Conservation (phyloP, 1,139 yeast species). For the Debaryomycetaceae sp. region DNA sequence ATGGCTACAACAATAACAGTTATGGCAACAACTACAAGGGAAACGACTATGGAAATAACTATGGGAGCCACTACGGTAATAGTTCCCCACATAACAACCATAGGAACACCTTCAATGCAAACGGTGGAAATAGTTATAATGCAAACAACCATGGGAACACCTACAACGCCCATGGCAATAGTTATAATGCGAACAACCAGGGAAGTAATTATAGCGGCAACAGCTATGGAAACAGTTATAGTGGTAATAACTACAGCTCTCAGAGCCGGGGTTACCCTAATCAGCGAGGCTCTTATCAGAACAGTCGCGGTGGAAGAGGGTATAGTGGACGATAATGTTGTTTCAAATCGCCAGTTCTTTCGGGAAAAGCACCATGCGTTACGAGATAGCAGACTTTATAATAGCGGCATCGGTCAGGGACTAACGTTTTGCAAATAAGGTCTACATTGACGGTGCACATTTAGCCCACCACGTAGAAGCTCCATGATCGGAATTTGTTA, state of each 20-base stretch:
- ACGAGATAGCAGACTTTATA: not conserved
- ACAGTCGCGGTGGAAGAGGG: constrained; percentile 2
- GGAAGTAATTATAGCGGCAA: constrained; percentile 4
- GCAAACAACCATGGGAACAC: constrained; percentile 1
- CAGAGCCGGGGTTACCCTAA: constrained; percentile 1
- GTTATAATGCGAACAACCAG: constrained; percentile 3
- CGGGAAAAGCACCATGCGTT: not conserved
- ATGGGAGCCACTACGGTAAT: constrained; percentile 1
- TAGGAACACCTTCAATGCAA: not conserved
- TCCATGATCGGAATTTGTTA: not conserved
- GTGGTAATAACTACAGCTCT: constrained; percentile 3
- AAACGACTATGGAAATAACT: constrained; percentile 3
- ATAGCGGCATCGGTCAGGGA: too few species aligned
- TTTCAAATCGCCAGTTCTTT: too few species aligned
- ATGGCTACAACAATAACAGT: constrained; percentile 2
- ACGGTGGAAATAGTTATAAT: constrained; percentile 2
- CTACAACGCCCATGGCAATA: constrained; percentile 1
- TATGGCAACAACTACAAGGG: constrained; percentile 2
- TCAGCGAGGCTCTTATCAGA: constrained; percentile 4
- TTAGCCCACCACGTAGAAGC: not conserved
- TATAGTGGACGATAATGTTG: constrained; percentile 1
- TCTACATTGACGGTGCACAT: not conserved
- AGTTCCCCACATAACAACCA: too few species aligned
- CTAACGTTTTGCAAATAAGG: too few species aligned
- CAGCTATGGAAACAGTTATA: constrained; percentile 5